Conservation (phyloP, 1,139 yeast genomes). For the Entelexis paramagnoliae region DNA sequence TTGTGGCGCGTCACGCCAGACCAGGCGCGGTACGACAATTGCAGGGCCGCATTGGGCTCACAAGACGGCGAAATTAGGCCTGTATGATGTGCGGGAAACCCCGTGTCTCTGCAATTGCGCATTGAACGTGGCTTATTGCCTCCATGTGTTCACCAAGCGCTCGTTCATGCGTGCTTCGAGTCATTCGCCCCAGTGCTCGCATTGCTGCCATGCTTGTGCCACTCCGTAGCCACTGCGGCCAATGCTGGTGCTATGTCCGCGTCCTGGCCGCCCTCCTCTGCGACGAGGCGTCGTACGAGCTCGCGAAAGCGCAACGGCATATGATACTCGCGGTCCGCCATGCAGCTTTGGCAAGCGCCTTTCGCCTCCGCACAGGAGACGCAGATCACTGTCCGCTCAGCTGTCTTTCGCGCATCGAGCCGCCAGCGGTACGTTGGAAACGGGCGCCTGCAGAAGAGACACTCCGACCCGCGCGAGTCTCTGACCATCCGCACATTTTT, state of each 20-base stretch:
- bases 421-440: constrained; percentile 47
- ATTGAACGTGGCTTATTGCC: no score
- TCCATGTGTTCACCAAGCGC: no score
- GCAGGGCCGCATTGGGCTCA: no score
- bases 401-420: neutral
- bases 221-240: constrained; percentile 4
- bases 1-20: no score
- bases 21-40: no score
- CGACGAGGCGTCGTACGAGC: constrained; percentile 65
- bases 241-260: constrained; percentile 7
- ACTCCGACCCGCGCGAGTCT: constrained; percentile 62
- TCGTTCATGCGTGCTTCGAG: no score
- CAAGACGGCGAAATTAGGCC: no score
- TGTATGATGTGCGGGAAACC: no score
- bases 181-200: no score
- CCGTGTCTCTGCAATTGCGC: no score
- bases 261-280: constrained; percentile 16
- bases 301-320: constrained; percentile 72
- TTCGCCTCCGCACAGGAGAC: constrained; percentile 64
- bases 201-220: no score
- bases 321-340: constrained; percentile 70
- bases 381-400: constrained; percentile 42
- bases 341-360: constrained; percentile 81
- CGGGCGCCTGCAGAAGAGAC: constrained; percentile 64
- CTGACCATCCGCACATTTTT: constrained; percentile 60